Evolutionary conservation across 2,329 filamentous ascomycete genomes (phyloP), one percentile per base, ranked within the genome.

Genomic region (Xylariaceae sp.): DNA sequence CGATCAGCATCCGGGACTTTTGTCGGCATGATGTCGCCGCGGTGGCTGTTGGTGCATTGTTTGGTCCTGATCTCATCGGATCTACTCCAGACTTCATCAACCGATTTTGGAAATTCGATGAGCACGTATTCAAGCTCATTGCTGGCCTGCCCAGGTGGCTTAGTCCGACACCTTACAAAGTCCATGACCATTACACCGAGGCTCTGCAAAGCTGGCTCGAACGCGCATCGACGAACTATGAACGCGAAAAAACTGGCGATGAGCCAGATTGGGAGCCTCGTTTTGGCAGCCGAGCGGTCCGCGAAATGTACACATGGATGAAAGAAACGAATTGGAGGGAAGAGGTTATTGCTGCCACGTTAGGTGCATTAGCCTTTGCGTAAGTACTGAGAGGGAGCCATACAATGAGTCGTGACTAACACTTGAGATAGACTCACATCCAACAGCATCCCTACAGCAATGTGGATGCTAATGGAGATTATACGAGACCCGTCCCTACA

Each of bases 61-160:
- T 40, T 33, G 44, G 36, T 39, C 48, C 48, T 1, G 17, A 31
- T 27, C 31, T 47, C 2, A 43, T 51, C 44, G 14, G 45, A 4
- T 14, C 30, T 33, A 51, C 5, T 1, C 48, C 48, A 11, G 48
- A 44, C 19, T 43, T 51, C 31, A 22, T 47, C n/a, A 43, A 51
- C 11, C 27, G 38, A 17, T 43, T 51, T 33, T 47, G 48, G 48
- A 17, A 31, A n/a, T 51, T 51, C 14, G 43, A 51, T 19, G 2
- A 43, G 22, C 30, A 51, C 6, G 7, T 65, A 2, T 83, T 81
- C 61, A 44, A 15, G 18, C 30, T 51, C 7, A 30, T 44, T 30
- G 32, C 47, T 7, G 39, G 49, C 6, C 39, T 42, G 3, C 45
- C 45, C 10, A 42, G 22, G 33, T 47, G 45, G 45, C 6, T 47